Evolutionary conservation across 345 rosid species (phyloP), one percentile per base, ranked within the genome.

Genomic region (Citrus reticulata): DNA sequence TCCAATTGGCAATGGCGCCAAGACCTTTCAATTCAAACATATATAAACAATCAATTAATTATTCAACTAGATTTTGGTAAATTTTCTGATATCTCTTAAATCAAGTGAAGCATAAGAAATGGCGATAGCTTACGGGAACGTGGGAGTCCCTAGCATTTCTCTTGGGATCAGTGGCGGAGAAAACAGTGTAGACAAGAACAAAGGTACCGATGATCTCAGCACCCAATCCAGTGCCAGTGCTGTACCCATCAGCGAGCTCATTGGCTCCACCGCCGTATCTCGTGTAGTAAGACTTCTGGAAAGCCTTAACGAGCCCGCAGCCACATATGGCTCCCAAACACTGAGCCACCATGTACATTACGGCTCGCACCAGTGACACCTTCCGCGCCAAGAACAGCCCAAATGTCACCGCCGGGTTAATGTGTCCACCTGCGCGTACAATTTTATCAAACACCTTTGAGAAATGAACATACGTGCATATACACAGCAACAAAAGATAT

Each of bases 1-100:
- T 1, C 94, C 94, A 72, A 89, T 91, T 0, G 94, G 92, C 54
- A 91, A 87, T 32, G 94, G 92, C 13, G 92, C 92, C 85, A 91
- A 82, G 2, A 91, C 89, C 92, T 91, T 25, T 20, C 55, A 39
- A 75, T 16, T 55, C 59, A 30, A 25, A 61, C 5, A n/a, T 14
- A 2, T 68, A 73, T 7, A 60, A 30, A 13, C 6, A 37, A 32
- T 11, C 22, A 60, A 59, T 51, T 25, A 29, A 14, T 0, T 16
- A 11, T 11, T 46, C 51, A 46, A 46, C 16, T 1, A 46, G 51
- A 63, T 9, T 3, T 61, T 61, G 65, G 17, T 61, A 61, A 11
- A 61, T 1, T 25, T 60, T 3, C 16, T 46, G 16, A 0, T 11
- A 46, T 46, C 16, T 3, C 51, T 46, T 46, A 11, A 46, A 46